Base-by-base conservation (phyloP, 176 grass and related monocot genomes). In the Oropetium thomaeum region DNA sequence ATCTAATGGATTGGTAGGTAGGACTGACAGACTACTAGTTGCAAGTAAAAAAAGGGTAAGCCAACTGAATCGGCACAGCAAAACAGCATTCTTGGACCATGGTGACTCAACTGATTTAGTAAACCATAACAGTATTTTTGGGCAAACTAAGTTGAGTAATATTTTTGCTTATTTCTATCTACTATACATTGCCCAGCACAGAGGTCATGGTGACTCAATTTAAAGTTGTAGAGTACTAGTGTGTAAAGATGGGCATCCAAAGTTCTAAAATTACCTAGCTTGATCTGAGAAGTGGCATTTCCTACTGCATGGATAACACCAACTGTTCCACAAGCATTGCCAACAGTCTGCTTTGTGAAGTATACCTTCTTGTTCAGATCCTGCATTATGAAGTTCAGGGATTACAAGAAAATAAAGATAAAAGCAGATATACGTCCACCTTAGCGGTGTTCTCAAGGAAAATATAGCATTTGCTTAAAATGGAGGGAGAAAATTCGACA, bases 291-390 rank as follows among this genome's bases (percentile, higher is more conserved):
- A 58, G 76, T 76, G 22, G 89, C 84, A 84, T 99, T 99, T 23
- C 96, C 91, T 71, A 95, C 58, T 63, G 96, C 91, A 92, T 99
- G 96, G 86, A 99, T 90, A 70, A 99, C 77, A 49, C 96, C 96
- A 79, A 99, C 73, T 47, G 96, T 99, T 78, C 96, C 96, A 88
- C 96, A 99, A 84, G 96, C 96, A 69, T 99, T 99, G 23, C 89
- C 91, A 80, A 99, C 89, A 58, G 96, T 99, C 86, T 99, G 96
- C 58, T 99, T 99, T 30, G 90, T 81, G 26, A 95, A 99, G 79
- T 95, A 99, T 54, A 99, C 91, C 53, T 86, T 92, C 64, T 88
- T 79, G 84, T 52, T 95, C 77, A 25, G 62, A 58, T 87, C 91
- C 96, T 98, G 45, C 69, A 82, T 32, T 45, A 62, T 20, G 11